Evolutionary conservation across 2,329 filamentous ascomycete genomes (phyloP).

Genomic region (Purpureocillium lavendulum): DNA sequence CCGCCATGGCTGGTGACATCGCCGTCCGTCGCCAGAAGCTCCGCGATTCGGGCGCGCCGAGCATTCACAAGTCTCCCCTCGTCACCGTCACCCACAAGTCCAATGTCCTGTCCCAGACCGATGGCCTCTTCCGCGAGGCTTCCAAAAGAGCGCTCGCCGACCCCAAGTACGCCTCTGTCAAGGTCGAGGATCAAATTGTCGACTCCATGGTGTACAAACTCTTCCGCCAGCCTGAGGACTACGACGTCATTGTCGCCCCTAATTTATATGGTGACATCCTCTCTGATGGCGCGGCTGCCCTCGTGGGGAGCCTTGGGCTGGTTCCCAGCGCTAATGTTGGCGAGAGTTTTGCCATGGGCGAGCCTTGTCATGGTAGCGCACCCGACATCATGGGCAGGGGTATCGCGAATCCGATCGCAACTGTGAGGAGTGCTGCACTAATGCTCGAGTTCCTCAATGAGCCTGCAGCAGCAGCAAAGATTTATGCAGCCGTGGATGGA

Average conservation of each 20-base stretch:
- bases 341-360: conserved; percentile 88
- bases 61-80: conserved; percentile 60
- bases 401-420: conserved; percentile 95
- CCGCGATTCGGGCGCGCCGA: conserved; percentile 47
- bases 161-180: conserved; percentile 53
- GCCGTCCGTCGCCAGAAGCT: conserved; percentile 79
- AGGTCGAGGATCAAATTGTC: conserved; percentile 93
- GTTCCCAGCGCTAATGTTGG: conserved; percentile 95
- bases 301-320: conserved; percentile 85
- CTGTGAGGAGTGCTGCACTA: conserved; percentile 78
- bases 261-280: conserved; percentile 98
- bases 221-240: conserved; percentile 88
- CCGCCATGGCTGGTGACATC: conserved; percentile 90
- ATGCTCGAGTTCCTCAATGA: conserved; percentile 96
- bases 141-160: conserved; percentile 64
- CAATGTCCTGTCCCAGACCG: conserved; percentile 93
- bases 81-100: conserved; percentile 98
- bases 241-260: conserved; percentile 96
- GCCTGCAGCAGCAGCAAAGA: conserved; percentile 76
- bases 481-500: conserved; percentile 86
- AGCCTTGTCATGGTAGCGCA: conserved; percentile 94
- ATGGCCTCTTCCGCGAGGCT: conserved; percentile 85
- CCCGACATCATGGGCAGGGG: conserved; percentile 90
- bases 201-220: conserved; percentile 99
- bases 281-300: conserved; percentile 87